Evolutionary conservation across 2,329 filamentous ascomycete genomes (phyloP).

Genomic region (Parastagonospora avenae): DNA sequence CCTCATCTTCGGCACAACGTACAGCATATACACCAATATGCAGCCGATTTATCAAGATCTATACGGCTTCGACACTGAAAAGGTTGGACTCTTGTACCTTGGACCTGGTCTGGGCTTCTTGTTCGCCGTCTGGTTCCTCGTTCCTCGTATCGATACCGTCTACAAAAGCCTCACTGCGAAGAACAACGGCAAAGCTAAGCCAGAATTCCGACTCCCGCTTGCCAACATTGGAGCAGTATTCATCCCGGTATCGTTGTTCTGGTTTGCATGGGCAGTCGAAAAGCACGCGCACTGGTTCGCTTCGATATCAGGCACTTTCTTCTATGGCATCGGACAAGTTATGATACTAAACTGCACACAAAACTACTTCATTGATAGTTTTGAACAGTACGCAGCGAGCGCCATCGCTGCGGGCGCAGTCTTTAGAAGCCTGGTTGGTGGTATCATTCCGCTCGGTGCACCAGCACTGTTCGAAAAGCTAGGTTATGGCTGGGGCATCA

Average conservation of each 20-base stretch:
- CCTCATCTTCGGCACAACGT: constrained; percentile 55
- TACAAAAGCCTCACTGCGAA: constrained; percentile 52
- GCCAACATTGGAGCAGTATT: constrained; percentile 53
- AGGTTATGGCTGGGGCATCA: constrained; percentile 58
- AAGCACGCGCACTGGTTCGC: constrained; percentile 49
- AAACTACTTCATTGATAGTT: constrained; percentile 61
- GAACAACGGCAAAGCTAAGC: constrained; percentile 48
- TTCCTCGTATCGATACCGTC: constrained; percentile 54
- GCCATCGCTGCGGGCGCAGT: constrained; percentile 58
- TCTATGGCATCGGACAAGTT: constrained; percentile 59
- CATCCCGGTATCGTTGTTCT: constrained; percentile 52
- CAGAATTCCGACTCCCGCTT: constrained; percentile 53
- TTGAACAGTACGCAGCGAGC: constrained; percentile 56
- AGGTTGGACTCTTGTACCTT: constrained; percentile 54
- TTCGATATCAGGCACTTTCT: constrained; percentile 51
- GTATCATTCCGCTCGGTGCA: constrained; percentile 54
- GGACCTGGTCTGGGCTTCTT: constrained; percentile 53
- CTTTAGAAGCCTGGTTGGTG: constrained; percentile 54
- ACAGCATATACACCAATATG: constrained; percentile 56
- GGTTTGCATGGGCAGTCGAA: constrained; percentile 51
- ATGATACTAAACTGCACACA: constrained; percentile 60
- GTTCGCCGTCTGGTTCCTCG: constrained; percentile 52
- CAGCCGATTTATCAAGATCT: constrained; percentile 51
- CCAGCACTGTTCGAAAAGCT: constrained; percentile 51
- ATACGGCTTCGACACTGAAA: constrained; percentile 54